phyloP scores from a whole-genome alignment of 495 filamentous ascomycete genomes.

The Saxophila tyrrhenica region DNA sequence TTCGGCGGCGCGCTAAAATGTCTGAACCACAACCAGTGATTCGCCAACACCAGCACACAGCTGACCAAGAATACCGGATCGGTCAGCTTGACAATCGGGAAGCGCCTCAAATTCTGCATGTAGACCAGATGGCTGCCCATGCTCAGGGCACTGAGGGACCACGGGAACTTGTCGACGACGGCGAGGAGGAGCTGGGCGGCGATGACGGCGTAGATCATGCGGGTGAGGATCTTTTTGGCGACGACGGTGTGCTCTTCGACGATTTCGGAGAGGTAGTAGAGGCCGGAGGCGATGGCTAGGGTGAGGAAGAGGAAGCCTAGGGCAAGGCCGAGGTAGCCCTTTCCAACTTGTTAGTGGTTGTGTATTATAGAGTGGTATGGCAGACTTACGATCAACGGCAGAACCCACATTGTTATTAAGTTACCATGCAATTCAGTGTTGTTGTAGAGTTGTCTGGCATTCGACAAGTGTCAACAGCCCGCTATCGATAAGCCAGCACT shows the following conservation, averaged over 20 bases:
- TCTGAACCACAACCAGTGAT: constrained; percentile 94
- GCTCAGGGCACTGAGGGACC: constrained; percentile 58
- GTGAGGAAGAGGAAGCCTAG: constrained; percentile 90
- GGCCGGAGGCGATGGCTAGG: constrained; percentile 62
- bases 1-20: constrained; percentile 57
- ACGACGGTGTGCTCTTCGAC: constrained; percentile 96
- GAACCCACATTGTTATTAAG: constrained; percentile 12
- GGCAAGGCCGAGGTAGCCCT: constrained; percentile 73
- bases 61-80: constrained; percentile 82
- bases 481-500: no score
- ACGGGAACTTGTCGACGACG: constrained; percentile 74
- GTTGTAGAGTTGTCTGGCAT: no score
- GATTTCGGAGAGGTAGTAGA: constrained; percentile 96
- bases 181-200: constrained; percentile 60
- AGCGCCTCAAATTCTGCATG: constrained; percentile 74
- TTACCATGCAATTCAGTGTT: background rate
- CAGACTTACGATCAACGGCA: constrained; percentile 11
- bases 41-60: constrained; percentile 74
- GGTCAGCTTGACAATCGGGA: constrained; percentile 77
- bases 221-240: constrained; percentile 70
- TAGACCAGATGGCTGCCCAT: constrained; percentile 79
- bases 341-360: constrained; percentile 34
- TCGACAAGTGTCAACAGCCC: no score
- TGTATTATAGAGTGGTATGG: constrained; percentile 41
- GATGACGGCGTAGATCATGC: constrained; percentile 78